Evolutionary conservation across 805 yeast genomes (phyloP).

Genomic region (Lipomyces japonicus): DNA sequence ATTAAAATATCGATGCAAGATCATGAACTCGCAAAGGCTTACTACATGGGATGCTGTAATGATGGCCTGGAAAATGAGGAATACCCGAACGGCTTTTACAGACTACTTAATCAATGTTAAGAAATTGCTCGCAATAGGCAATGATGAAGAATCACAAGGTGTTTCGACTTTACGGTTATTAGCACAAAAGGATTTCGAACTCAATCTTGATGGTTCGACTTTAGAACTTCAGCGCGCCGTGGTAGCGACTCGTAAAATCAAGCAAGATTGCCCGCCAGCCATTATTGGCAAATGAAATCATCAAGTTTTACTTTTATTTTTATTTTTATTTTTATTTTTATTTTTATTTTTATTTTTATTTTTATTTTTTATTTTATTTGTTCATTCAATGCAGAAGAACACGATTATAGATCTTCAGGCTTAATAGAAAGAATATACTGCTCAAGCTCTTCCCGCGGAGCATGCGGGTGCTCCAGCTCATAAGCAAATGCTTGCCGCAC

Average conservation of each 20-base stretch:
- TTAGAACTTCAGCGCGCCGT: constrained; percentile 20
- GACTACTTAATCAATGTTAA: constrained; percentile 8
- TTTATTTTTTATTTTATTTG: not conserved
- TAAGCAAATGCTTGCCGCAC: constrained; percentile 57
- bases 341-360: too few relatives aligned
- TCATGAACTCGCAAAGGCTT: constrained; percentile 6
- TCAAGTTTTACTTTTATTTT: not conserved
- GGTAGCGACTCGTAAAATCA: constrained; percentile 6
- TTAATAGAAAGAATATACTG: not conserved
- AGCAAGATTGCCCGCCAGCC: not conserved
- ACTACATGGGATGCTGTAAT: constrained; percentile 14
- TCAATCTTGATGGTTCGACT: constrained; percentile 10
- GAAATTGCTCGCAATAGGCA: not conserved
- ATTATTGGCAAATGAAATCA: not conserved
- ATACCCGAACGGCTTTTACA: not conserved
- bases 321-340: not conserved
- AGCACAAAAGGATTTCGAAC: constrained; percentile 3
- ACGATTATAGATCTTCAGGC: not conserved
- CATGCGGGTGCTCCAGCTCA: constrained; percentile 74
- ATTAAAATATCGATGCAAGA: constrained; percentile 13
- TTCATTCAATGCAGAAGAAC: too few relatives aligned
- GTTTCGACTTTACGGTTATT: constrained; percentile 1
- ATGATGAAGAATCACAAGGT: not conserved
- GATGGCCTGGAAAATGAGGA: constrained; percentile 16
- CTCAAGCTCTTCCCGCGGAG: constrained; percentile 1